Conservation (phyloP, 139 green algal species). For the Micromonas pusilla region DNA sequence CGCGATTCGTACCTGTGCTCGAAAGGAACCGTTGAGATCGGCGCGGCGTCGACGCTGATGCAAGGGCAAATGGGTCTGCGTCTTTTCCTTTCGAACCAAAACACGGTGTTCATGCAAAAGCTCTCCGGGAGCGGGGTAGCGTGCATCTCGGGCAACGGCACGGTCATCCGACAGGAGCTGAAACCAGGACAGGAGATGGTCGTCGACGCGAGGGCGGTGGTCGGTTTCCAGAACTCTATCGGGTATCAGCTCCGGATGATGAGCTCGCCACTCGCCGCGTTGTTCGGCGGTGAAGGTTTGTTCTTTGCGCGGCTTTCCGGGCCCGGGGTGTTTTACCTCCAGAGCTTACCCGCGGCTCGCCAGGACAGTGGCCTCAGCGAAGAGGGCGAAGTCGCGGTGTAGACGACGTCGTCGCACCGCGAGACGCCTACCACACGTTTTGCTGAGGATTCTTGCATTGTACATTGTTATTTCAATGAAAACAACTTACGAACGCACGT, state of each 20-base stretch:
- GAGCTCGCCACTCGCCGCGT: conserved; percentile 6
- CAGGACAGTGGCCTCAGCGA: not conserved
- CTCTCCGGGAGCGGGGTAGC: not conserved
- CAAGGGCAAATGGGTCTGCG: not conserved
- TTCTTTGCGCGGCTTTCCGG: conserved; percentile 19
- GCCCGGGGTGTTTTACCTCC: conserved; percentile 13
- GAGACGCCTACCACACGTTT: too few relatives aligned
- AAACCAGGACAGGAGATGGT: conserved; percentile 9
- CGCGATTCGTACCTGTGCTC: conserved; percentile 23
- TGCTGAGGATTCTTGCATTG: too few relatives aligned
- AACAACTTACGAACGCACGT: too few relatives aligned
- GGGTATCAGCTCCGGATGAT: conserved; percentile 9
- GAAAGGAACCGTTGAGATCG: not conserved
- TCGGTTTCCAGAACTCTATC: not conserved
- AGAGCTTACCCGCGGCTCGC: conserved; percentile 12
- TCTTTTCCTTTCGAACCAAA: conserved; percentile 8
- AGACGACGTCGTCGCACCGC: not conserved
- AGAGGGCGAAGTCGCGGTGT: not conserved
- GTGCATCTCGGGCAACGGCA: conserved; percentile 22
- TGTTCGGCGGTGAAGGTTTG: conserved; percentile 25
- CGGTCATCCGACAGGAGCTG: not conserved
- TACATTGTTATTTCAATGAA: too few relatives aligned
- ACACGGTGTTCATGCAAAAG: conserved; percentile 19
- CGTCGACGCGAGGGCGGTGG: conserved; percentile 2
- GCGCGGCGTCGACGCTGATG: not conserved